Evolutionary conservation across 139 green algal species (phyloP).

Genomic region (Chlorella sorokiniana): DNA sequence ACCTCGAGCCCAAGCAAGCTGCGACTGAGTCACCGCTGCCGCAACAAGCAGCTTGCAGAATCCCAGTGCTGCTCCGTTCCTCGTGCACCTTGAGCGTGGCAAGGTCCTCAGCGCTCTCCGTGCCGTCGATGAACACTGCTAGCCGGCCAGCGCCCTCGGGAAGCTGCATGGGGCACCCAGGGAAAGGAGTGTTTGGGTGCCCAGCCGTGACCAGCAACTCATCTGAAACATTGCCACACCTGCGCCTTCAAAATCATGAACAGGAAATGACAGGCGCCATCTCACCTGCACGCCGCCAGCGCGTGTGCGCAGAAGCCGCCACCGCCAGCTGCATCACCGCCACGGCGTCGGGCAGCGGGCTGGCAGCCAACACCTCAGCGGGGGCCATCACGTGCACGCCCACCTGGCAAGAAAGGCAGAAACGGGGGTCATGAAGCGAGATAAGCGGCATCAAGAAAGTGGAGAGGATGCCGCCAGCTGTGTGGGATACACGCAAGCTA

Average conservation of each 20-base stretch:
- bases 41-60: too few species aligned
- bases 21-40: too few species aligned
- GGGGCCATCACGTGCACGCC: conserved; percentile 85
- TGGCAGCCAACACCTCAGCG: conserved; percentile 61
- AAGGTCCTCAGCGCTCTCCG: conserved; percentile 82
- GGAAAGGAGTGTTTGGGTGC: neutral
- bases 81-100: conserved; percentile 58
- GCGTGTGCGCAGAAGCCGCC: conserved; percentile 43
- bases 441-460: neutral
- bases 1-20: too few species aligned
- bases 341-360: conserved; percentile 83
- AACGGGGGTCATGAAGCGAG: neutral
- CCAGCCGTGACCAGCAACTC: neutral
- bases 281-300: conserved; percentile 32
- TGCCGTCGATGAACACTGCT: conserved; percentile 84
- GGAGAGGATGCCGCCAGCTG: neutral
- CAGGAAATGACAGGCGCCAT: neutral
- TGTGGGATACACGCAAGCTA: too few species aligned
- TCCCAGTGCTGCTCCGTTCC: too few species aligned
- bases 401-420: conserved; percentile 56
- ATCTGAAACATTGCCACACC: too few species aligned
- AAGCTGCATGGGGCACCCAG: conserved; percentile 30
- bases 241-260: too few species aligned
- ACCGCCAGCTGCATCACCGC: conserved; percentile 77
- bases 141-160: conserved; percentile 76